phyloP scores from a whole-genome alignment of 495 filamentous ascomycete genomes.

The Neurospora pannonica region DNA sequence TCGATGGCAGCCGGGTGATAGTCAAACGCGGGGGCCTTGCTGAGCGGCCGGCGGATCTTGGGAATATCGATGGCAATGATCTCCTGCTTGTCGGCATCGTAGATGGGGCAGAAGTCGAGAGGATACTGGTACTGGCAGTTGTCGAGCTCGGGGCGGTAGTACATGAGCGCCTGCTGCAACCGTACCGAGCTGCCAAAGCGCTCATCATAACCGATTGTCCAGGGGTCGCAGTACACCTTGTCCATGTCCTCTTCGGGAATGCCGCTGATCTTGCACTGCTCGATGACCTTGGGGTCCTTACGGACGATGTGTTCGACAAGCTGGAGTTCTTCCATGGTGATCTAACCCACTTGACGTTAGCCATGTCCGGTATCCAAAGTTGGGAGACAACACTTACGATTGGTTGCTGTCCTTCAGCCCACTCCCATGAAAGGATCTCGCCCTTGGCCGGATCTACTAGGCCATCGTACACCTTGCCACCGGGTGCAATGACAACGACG shows the following conservation, averaged over 20 bases:
- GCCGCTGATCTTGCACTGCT: conserved; percentile 83
- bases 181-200: conserved; percentile 72
- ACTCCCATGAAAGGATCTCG: conserved; percentile 67
- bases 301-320: conserved; percentile 75
- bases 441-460: conserved; percentile 65
- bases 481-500: conserved; percentile 74
- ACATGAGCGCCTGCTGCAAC: conserved; percentile 91
- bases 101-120: conserved; percentile 91
- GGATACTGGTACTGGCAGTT: conserved; percentile 88
- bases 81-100: conserved; percentile 69
- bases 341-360: conserved; percentile 36
- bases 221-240: conserved; percentile 83
- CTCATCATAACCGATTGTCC: conserved; percentile 95
- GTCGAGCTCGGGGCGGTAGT: conserved; percentile 80
- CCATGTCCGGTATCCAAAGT: not conserved
- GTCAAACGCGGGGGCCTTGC: conserved; percentile 64
- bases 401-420: conserved; percentile 73
- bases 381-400: conserved; percentile 40
- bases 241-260: conserved; percentile 80
- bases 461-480: conserved; percentile 77
- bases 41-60: conserved; percentile 66
- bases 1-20: conserved; percentile 71
- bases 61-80: conserved; percentile 89
- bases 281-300: conserved; percentile 80
- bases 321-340: conserved; percentile 91